Conservation (phyloP, 2,329 filamentous ascomycete species). For the Fusarium tjaetaba region DNA sequence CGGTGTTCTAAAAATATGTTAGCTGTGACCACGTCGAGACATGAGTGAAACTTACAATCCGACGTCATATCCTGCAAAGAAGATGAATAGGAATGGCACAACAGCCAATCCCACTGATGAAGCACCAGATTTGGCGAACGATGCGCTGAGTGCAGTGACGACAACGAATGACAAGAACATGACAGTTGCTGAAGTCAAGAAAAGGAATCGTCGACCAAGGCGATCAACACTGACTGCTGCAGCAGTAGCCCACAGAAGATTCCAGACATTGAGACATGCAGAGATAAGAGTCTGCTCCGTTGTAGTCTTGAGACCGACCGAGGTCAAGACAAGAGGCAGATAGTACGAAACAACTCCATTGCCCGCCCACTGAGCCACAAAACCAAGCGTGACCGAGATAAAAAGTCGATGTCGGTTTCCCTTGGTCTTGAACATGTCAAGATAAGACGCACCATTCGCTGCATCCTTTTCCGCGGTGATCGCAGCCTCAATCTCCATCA, state of each 20-base stretch:
- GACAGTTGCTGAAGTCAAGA: not conserved
- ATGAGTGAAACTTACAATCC: not conserved
- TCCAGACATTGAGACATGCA: not conserved
- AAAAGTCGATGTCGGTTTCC: conserved; percentile 1
- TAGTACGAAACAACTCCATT: conserved; percentile 15
- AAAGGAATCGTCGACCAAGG: not conserved
- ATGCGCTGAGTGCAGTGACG: not conserved
- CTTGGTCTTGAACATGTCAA: conserved; percentile 3
- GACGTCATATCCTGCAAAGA: conserved; percentile 3
- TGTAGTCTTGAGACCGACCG: not conserved
- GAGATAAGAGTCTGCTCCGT: conserved; percentile 5
- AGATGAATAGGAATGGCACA: not conserved
- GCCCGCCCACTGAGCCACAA: conserved; percentile 1
- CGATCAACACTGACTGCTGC: not conserved
- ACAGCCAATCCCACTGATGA: not conserved
- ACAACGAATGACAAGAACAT: not conserved
- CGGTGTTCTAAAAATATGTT: not conserved
- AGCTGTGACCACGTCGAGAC: not conserved
- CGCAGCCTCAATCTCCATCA: not conserved
- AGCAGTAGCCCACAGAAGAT: not conserved
- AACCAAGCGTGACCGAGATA: not conserved
- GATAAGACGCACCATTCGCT: not conserved
- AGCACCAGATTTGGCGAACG: not conserved
- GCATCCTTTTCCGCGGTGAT: not conserved
- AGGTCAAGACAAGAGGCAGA: not conserved